phyloP scores from a whole-genome alignment of 78 protist genomes.

The Mastigamoeba balamuthi region DNA sequence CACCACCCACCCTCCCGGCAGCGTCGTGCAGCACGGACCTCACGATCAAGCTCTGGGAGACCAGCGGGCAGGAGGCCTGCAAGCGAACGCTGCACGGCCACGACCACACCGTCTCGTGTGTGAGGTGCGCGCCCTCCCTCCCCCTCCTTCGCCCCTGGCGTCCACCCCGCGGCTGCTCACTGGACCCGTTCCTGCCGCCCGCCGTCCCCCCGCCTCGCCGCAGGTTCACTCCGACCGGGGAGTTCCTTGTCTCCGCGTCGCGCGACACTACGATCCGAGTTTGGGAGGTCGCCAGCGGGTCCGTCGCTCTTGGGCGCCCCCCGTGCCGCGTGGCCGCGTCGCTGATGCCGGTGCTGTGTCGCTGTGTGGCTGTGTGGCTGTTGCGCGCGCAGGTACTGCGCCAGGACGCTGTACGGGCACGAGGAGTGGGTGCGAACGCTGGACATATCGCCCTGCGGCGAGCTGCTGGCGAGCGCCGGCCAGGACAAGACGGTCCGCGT shows the following conservation, averaged over 20 bases:
- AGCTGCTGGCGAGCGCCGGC: conserved; percentile 29
- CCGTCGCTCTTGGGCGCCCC: no score
- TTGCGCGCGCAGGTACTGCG: conserved; percentile 19
- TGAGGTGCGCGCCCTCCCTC: not conserved
- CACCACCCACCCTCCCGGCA: not conserved
- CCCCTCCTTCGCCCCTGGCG: not conserved
- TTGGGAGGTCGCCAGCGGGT: conserved; percentile 70
- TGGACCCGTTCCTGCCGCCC: no score
- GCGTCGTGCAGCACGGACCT: conserved; percentile 65
- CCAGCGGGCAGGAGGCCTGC: conserved; percentile 7
- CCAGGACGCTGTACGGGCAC: conserved; percentile 56
- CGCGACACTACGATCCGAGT: conserved; percentile 64
- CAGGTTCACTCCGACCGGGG: conserved; percentile 48
- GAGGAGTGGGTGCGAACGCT: conserved; percentile 74
- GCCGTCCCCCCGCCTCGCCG: no score
- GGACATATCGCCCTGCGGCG: conserved; percentile 25
- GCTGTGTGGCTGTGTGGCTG: not conserved
- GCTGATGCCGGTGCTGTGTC: not conserved
- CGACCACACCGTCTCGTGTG: conserved; percentile 67
- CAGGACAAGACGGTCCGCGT: conserved; percentile 61
- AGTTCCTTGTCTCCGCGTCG: conserved; percentile 41
- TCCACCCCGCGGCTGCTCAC: no score
- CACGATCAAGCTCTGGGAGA: conserved; percentile 73
- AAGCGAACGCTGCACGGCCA: conserved; percentile 60
- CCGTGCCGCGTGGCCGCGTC: no score